A percentile compares a stretch with the other conserved stretches of the same genome.
Conservation (phyloP, 148 eudicot genomes). For the Limonium bicolor region DNA sequence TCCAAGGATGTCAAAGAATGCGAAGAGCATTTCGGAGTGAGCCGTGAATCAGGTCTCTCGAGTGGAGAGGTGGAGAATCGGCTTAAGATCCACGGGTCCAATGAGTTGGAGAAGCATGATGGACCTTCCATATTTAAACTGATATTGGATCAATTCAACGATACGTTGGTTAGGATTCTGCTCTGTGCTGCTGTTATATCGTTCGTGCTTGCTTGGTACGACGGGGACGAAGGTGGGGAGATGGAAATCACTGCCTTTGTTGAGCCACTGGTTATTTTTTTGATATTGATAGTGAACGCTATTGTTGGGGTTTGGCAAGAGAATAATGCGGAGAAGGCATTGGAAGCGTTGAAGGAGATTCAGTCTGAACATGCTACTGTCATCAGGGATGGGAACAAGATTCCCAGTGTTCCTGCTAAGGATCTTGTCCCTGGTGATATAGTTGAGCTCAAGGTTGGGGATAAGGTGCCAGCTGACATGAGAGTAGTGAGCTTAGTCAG, state of each 20-base stretch:
- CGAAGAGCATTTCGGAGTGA: conserved; percentile 2
- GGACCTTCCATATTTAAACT: conserved; percentile 11
- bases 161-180: conserved; percentile 15
- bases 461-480: conserved; percentile 18
- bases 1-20: conserved; percentile 12
- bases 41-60: neutral
- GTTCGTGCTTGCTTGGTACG: conserved; percentile 14
- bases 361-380: conserved; percentile 12
- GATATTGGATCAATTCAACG: conserved; percentile 14
- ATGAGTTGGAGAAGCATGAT: conserved; percentile 19
- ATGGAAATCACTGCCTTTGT: conserved; percentile 12
- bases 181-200: conserved; percentile 12
- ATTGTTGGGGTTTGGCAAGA: conserved; percentile 21
- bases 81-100: conserved; percentile 7
- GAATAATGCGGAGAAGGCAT: conserved; percentile 16
- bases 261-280: conserved; percentile 14
- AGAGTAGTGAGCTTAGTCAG: conserved; percentile 9
- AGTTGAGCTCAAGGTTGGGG: conserved; percentile 17
- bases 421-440: conserved; percentile 16
- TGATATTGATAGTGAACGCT: conserved; percentile 14
- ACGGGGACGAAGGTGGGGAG: conserved; percentile 13
- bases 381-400: conserved; percentile 6
- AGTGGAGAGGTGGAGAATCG: conserved; percentile 8
- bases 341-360: conserved; percentile 16
- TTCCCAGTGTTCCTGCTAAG: conserved; percentile 9